Percentiles rank a stretch among this genome's conserved stretches.
These are phyloP conservation scores for Solanum chilense DNA, from an alignment of 257 asterid genomes.

Conservation along the genomic window DNA sequence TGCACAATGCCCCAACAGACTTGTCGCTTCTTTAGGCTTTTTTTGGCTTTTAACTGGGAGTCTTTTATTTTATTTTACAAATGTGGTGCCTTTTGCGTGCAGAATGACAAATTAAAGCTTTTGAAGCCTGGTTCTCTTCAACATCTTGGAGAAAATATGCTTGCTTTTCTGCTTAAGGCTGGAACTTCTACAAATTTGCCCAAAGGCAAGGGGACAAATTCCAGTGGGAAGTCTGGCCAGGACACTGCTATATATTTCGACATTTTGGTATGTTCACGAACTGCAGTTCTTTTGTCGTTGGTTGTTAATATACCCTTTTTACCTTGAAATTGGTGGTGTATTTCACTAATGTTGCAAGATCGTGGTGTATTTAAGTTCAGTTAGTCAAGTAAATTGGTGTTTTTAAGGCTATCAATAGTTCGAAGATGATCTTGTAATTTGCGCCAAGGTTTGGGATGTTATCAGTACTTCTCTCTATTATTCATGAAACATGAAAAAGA, in stretches of 20 bases:
- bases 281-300: background rate
- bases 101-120: constrained; percentile 82
- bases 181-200: constrained; percentile 75
- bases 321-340: background rate
- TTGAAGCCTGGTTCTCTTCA: constrained; percentile 94
- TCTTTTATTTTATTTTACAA: background rate
- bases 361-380: too few species aligned
- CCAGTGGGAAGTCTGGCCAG: constrained; percentile 24
- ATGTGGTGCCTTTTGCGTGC: constrained; percentile 10
- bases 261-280: constrained; percentile 49
- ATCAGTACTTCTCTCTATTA: too few species aligned
- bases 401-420: too few species aligned
- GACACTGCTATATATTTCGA: constrained; percentile 80
- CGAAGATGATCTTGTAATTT: too few species aligned
- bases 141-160: constrained; percentile 99
- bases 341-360: too few species aligned
- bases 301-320: background rate
- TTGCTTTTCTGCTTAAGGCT: constrained; percentile 75
- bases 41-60: background rate
- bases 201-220: constrained; percentile 22
- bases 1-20: background rate
- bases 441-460: too few species aligned
- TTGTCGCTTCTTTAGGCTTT: background rate
- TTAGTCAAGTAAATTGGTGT: too few species aligned
- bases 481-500: too few species aligned